Evolutionary conservation across 2,329 filamentous ascomycete genomes (phyloP), one percentile per base, ranked within the genome.

Genomic region (Alternaria hordeiaustralica): DNA sequence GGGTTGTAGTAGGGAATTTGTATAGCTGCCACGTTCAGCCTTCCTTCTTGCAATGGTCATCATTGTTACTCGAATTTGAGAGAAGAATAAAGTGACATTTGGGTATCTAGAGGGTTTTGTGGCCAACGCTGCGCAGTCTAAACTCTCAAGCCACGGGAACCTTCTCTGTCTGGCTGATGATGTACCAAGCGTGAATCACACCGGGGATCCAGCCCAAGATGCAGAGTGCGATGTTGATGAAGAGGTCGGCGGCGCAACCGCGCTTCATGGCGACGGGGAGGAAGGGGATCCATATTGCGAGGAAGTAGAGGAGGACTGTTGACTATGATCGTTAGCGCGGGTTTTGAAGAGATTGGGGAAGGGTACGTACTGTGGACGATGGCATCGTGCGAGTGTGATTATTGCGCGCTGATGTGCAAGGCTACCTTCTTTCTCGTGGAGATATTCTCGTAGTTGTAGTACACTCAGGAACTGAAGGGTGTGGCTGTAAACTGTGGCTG

Each of bases 221-320:
- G 11, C 65, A 72, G 10, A 83, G 67, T 12, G 66, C 66, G 44
- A 83, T 79, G 63, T 82, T 83, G 66, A 83, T 82, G 20, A 81
- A 59, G 23, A 83, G 69, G 51, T 83, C 80, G 7, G 73, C 75
- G 25, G 73, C 73, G 58, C 80, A 82, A 30, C 80, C 81, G 4
- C 74, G 72, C 58, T 79, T 77, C 18, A 83, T 62, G 58, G 81
- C 78, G 20, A 82, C 81, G 7, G 81, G 75, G 2, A 83, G 60
- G 8, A 81, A 81, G 20, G 82, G 82, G 2, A 82, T 12, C 58
- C 70, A 75, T 43, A 78, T 69, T 3, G 71, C 76, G 56, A 78
- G 63, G 60, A 78, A 75, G 67, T 78, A 78, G 60, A 77, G 71
- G 15, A 70, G 67, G 20, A 77, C 57, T 30, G 70, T 67, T 53